Evolutionary conservation across 2,329 filamentous ascomycete species (phyloP).

Genomic region (Gliomastix tumulicola): DNA sequence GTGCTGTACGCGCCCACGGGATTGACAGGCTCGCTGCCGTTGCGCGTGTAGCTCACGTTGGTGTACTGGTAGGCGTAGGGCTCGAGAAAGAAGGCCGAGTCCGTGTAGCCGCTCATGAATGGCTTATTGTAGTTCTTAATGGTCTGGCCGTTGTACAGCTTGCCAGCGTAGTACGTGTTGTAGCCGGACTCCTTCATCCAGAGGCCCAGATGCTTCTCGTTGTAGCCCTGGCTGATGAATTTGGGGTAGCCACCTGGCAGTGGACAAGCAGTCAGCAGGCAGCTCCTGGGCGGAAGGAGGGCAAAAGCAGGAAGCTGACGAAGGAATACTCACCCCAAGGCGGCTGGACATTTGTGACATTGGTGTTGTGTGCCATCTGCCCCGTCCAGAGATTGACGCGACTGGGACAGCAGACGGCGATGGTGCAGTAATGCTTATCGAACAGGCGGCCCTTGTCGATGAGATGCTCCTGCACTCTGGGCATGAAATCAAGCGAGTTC

Average conservation of each 20-base stretch:
- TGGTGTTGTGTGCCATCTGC: constrained; percentile 6
- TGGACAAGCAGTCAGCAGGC: too few relatives aligned
- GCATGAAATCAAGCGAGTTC: constrained; percentile 47
- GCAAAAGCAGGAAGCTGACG: too few relatives aligned
- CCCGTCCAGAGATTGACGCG: constrained; percentile 6
- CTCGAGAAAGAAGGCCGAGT: constrained; percentile 52
- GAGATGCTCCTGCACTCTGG: constrained; percentile 41
- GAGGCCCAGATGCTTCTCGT: constrained; percentile 38
- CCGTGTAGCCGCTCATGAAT: constrained; percentile 47
- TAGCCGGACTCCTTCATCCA: constrained; percentile 45
- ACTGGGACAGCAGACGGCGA: constrained; percentile 6
- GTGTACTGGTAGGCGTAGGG: constrained; percentile 62
- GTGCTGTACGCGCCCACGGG: constrained; percentile 45
- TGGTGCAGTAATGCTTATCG: constrained; percentile 49
- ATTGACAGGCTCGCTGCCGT: constrained; percentile 44
- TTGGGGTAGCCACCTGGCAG: constrained; percentile 41
- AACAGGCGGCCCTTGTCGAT: constrained; percentile 45
- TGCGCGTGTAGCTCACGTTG: constrained; percentile 57
- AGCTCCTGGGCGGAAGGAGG: too few relatives aligned
- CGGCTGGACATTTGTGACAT: constrained; percentile 5
- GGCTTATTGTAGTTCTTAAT: constrained; percentile 41
- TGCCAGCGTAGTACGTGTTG: constrained; percentile 45
- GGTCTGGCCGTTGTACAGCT: constrained; percentile 44
- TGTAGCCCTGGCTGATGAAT: constrained; percentile 39
- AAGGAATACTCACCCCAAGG: too few relatives aligned